Evolutionary conservation across 441 rosid genomes (phyloP), one percentile per base, ranked within the genome.

Genomic region (Bocquillonia castaneifolia): DNA sequence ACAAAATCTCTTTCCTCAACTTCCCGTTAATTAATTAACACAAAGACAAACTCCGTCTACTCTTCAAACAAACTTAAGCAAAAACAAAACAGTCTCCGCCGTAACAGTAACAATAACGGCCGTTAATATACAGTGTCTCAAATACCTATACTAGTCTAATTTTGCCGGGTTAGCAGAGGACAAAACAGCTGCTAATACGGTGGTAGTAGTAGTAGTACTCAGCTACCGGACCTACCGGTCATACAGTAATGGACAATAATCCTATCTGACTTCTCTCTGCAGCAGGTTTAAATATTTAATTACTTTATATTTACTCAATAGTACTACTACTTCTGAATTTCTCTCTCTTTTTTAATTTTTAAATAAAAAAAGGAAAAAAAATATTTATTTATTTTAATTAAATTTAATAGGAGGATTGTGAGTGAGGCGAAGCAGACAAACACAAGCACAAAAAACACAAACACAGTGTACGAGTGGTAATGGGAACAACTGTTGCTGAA

Each of bases 401-500:
- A n/a, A n/a, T n/a, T n/a, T n/a, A n/a, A n/a, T n/a, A n/a, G n/a
- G 40, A 10, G 4, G 6, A 36, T 26, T 7, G 52, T 64, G 28
- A 17, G 56, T 26, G 67, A 44, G 72, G 32, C 42, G 36, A 63
- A 29, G 20, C 36, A 25, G 37, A 34, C 51, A 34, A 55, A 36
- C 62, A 34, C 62, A 32, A 20, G 20, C 65, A 26, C 22, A 42
- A 51, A 65, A 42, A 22, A 59, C 51, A 53, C 31, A 31, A 17
- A 56, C 34, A 64, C 57, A 66, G 72, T 56, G 77, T 60, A 70
- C 57, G 72, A 60, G 51, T 66, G 67, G 73, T 65, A 67, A 63
- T 64, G 68, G 71, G 59, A 59, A 69, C 66, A 70, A 60, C 67
- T 70, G 20, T 67, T 64, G 68, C 76, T 72, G 71, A 17, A 63